Evolutionary conservation across 768 basidiomycete genomes (phyloP), one percentile per base, ranked within the genome.

Genomic region (Panaeolus cyanescens): DNA sequence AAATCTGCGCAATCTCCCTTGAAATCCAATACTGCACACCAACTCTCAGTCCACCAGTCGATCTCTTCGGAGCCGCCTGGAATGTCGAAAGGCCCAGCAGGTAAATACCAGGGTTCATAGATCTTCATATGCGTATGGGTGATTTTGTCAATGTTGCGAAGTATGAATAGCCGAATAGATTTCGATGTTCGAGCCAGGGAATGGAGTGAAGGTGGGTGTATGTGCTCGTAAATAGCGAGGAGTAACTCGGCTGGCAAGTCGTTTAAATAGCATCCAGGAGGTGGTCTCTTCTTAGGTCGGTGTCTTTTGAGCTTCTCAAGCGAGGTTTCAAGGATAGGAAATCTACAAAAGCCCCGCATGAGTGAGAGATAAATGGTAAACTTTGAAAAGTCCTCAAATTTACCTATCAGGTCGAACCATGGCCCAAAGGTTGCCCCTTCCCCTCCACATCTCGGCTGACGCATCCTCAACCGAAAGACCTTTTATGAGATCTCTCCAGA

Each of bases 81-180:
- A 17, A 57, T n/a, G 34, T 57, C 36, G n/a, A 57, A 57, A 33
- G 56, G 56, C 15, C 56, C 36, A 57, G 56, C 56, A n/a, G 33
- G 36, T n/a, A 57, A 31, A 9, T 37, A 39, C 56, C 56, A 57
- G 4, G 56, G 56, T 32, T 57, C 56, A 8, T 57, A 12, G 6
- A 5, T 5, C 3, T 2, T 4, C 20, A 57, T 57, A 9, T 9
- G n/a, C 5, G 28, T 9, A 36, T 32, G 30, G 28, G 15, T 20
- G 20, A 33, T 5, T 5, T 19, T 28, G 32, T 57, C 39, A n/a
- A 20, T 20, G 36, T 32, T 6, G 30, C 10, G 8, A 17, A 28
- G 15, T 15, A 34, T 17, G 5, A 8, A 8, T n/a, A 17, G 12
- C 3, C 28, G 56, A 8, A 12, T 57, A 9, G 56, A 28, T 40